Evolutionary conservation across 371 early-diverging fungal species (phyloP).

Genomic region (Circinella umbellata): DNA sequence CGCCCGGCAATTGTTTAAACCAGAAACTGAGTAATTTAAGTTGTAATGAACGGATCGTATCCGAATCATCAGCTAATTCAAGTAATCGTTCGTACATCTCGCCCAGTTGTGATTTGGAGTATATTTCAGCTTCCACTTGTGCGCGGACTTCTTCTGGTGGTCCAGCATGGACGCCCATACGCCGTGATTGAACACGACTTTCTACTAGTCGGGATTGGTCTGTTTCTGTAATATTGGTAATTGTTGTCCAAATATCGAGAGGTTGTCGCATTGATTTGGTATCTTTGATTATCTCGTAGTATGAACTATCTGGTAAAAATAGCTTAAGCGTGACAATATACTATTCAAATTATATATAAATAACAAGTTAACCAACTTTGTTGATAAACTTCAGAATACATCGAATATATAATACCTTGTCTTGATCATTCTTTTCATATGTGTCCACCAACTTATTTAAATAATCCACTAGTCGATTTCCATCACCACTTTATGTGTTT

Average conservation of each 20-base stretch:
- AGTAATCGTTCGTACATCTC: slow-evolving; percentile 47
- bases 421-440: slow-evolving; percentile 42
- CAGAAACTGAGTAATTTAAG: slow-evolving; percentile 36
- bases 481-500: slow-evolving; percentile 46
- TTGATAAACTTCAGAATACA: no score
- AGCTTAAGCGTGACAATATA: slow-evolving; percentile 57
- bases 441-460: slow-evolving; percentile 62
- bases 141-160: slow-evolving; percentile 59
- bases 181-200: slow-evolving; percentile 68
- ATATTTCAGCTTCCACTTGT: slow-evolving; percentile 66
- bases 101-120: slow-evolving; percentile 59
- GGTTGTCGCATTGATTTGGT: slow-evolving; percentile 47
- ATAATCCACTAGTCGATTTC: slow-evolving; percentile 61
- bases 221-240: slow-evolving; percentile 60
- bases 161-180: slow-evolving; percentile 74
- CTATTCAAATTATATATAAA: slow-evolving; percentile 13
- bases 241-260: slow-evolving; percentile 56
- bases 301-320: slow-evolving; percentile 55
- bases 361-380: no score
- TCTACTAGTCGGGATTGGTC: slow-evolving; percentile 64
- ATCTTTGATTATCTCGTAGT: slow-evolving; percentile 52
- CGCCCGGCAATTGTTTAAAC: slow-evolving; percentile 31
- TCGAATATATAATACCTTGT: slow-evolving; percentile 23
- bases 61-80: slow-evolving; percentile 26
- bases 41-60: slow-evolving; percentile 23